Percentiles rank a stretch among this genome's conserved stretches.
Evolutionary conservation across 305 asterid species (phyloP).

Genomic region (Plantago lanceolata): DNA sequence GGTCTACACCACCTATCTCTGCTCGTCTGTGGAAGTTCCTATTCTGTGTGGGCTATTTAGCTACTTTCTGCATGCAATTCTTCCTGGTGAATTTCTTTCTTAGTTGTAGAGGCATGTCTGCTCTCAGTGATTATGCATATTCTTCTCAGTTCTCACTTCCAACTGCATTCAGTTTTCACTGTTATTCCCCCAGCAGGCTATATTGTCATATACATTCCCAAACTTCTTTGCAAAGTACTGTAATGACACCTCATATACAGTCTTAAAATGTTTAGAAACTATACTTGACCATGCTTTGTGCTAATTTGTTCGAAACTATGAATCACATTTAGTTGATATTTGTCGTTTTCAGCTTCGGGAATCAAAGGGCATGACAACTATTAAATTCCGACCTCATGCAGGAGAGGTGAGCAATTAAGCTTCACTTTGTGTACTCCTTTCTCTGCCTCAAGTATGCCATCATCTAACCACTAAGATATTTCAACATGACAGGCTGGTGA

Average conservation of each 20-base stretch:
- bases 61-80: too few relatives aligned
- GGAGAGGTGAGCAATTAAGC: conserved; percentile 67
- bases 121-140: too few relatives aligned
- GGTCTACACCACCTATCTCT: background rate
- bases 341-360: conserved; percentile 77
- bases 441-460: conserved; percentile 17
- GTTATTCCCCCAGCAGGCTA: too few relatives aligned
- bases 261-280: background rate
- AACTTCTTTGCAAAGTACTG: background rate
- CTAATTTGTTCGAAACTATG: background rate
- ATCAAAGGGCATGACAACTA: conserved; percentile 91
- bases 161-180: too few relatives aligned
- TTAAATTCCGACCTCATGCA: conserved; percentile 91
- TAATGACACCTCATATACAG: background rate
- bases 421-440: conserved; percentile 10
- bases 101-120: too few relatives aligned
- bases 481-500: conserved; percentile 77
- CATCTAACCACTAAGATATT: conserved; percentile 21
- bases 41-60: background rate
- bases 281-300: conserved; percentile 1
- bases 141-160: too few relatives aligned
- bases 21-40: background rate
- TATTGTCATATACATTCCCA: conserved; percentile 1
- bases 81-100: too few relatives aligned
- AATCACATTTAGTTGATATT: conserved; percentile 12